A percentile compares a stretch with the other conserved stretches of the same genome.
phyloP scores from a whole-genome alignment of 2,329 filamentous ascomycete species.

The Amphichorda felina region DNA sequence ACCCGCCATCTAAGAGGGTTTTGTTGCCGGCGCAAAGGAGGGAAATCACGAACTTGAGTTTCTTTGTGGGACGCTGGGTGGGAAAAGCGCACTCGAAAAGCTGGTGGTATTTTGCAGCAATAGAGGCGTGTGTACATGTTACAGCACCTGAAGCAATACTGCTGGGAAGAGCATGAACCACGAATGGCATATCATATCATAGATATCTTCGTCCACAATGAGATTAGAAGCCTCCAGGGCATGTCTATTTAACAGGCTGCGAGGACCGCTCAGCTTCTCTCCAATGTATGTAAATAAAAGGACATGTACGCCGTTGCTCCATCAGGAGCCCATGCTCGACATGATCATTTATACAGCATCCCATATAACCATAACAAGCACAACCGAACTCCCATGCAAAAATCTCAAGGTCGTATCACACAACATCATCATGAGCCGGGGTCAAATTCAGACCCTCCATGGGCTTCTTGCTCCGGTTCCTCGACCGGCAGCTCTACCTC shows the following conservation, averaged over 20 bases:
- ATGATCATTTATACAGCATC: neutral
- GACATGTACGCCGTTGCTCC: neutral
- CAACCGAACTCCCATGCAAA: neutral
- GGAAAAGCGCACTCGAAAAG: neutral
- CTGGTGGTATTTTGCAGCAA: neutral
- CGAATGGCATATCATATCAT: no score
- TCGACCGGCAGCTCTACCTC: slow-evolving; percentile 55
- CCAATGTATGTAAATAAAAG: neutral
- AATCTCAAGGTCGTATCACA: neutral
- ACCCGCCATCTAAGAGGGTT: neutral
- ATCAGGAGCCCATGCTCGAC: neutral
- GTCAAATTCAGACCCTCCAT: slow-evolving; percentile 28
- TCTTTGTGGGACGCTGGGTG: no score
- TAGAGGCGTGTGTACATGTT: neutral
- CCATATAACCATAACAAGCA: no score
- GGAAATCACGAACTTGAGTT: neutral
- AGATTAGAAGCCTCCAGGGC: no score
- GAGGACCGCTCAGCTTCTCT: no score
- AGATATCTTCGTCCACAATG: no score
- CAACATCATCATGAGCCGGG: slow-evolving; percentile 20
- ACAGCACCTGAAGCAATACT: no score
- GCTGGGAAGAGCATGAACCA: neutral
- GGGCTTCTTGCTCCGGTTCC: slow-evolving; percentile 32
- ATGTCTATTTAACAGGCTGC: no score
- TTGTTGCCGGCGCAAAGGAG: neutral